These are phyloP conservation scores for Aegilops sharonensis DNA, from an alignment of 176 grass and related monocot species.

Conservation along the genomic window DNA sequence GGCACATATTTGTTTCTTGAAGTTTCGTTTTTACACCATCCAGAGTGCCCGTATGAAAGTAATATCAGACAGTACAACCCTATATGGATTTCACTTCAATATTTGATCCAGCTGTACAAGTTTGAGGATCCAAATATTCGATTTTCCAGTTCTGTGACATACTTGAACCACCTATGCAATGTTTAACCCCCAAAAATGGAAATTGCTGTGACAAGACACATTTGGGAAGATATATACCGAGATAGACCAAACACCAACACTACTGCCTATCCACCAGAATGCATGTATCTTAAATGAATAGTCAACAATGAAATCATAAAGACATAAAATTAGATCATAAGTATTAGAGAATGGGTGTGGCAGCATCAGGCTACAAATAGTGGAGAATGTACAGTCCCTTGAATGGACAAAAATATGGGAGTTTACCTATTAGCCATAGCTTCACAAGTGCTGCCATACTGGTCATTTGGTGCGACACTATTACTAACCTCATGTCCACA, in stretches of 20 bases:
- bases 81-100: slow-evolving; percentile 3
- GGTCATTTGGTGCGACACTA: slow-evolving; percentile 5
- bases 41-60: neutral
- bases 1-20: neutral
- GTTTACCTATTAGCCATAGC: slow-evolving; percentile 37
- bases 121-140: neutral
- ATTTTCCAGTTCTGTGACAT: neutral
- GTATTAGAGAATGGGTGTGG: neutral
- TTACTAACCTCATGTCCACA: slow-evolving; percentile 12
- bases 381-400: neutral
- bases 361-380: neutral
- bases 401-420: neutral
- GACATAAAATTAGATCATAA: neutral
- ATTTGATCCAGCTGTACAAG: neutral
- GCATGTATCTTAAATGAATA: neutral
- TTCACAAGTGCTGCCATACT: slow-evolving; percentile 19
- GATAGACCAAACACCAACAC: neutral
- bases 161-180: neutral
- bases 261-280: neutral
- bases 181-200: neutral
- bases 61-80: neutral
- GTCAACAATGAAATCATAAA: neutral
- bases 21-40: neutral
- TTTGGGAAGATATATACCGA: neutral
- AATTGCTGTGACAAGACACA: neutral